These are phyloP conservation scores for Iris macrosiphon DNA, from an alignment of 106 monocot genomes.

Conservation along the genomic window DNA sequence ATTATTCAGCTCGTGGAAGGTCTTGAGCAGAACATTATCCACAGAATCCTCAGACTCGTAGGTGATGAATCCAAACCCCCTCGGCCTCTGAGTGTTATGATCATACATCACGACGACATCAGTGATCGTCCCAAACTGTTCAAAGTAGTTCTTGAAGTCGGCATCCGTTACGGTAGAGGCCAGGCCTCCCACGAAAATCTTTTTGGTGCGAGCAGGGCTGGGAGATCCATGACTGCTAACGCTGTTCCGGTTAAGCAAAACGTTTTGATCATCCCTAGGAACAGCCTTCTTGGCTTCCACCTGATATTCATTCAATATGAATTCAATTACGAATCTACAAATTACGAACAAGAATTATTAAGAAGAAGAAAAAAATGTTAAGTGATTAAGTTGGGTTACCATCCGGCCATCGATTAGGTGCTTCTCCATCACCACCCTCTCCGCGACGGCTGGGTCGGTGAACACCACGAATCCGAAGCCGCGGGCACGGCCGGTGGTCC, in stretches of 20 bases:
- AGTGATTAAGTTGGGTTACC: constrained; percentile 11
- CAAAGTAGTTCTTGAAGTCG: constrained; percentile 38
- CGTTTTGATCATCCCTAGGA: constrained; percentile 16
- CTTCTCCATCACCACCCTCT: constrained; percentile 28
- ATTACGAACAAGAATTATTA: no score
- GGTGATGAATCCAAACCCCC: constrained; percentile 39
- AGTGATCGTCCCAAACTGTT: constrained; percentile 35
- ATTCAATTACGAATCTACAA: no score
- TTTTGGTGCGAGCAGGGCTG: constrained; percentile 26
- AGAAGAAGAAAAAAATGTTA: no score
- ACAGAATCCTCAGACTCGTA: constrained; percentile 37
- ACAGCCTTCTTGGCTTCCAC: constrained; percentile 31
- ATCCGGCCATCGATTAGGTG: constrained; percentile 30
- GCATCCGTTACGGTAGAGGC: constrained; percentile 29
- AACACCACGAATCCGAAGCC: constrained; percentile 31
- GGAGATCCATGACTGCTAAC: constrained; percentile 18
- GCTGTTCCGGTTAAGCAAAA: constrained; percentile 8
- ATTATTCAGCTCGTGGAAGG: constrained; percentile 33
- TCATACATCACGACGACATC: constrained; percentile 46
- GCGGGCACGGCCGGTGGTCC: constrained; percentile 25
- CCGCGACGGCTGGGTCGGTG: constrained; percentile 22
- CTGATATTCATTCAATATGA: constrained; percentile 2
- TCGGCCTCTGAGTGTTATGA: constrained; percentile 35
- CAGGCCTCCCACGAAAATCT: constrained; percentile 42
- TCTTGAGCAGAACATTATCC: constrained; percentile 23